Evolutionary conservation across 2,329 filamentous ascomycete genomes (phyloP), one percentile per base, ranked within the genome.

Genomic region (Apiospora aurea): DNA sequence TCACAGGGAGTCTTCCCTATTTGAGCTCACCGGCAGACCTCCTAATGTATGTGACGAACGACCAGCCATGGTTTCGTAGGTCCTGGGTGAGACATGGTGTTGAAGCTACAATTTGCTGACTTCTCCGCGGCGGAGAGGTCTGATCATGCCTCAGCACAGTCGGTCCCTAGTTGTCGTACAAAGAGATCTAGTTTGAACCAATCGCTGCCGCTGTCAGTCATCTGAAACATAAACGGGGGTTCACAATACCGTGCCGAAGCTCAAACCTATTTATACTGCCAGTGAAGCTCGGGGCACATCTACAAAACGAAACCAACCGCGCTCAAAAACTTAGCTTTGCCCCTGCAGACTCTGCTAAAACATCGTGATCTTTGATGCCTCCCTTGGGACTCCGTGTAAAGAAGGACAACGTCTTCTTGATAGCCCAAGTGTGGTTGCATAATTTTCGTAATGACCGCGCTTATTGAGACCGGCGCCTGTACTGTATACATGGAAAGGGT

Each of bases 211-310:
- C 53, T 29, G 16, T 21, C 53, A 34, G 29, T 61, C 53, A 61
- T 38, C 53, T 29, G 53, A 61, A 21, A 21, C 11, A 61, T n/a
- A 29, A 38, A n/a, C 29, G 53, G 53, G 53, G 29, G 53, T 18
- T 61, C 18, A 29, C 26, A 4, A 3, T 61, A 34, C 53, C 53
- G 53, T 21, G 34, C 53, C 29, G 21, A 61, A 61, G 29, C 7
- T n/a, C 53, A 61, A 61, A 18, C 29, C 57, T 41, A 41, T 64
- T 24, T 14, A n/a, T 13, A 38, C 57, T 10, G 10, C 14, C 57
- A n/a, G 34, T 64, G 21, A 13, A 64, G 57, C 29, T 64, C 29
- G 34, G 57, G 57, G 57, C 21, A 64, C 57, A n/a, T 64, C 10
- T 41, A 34, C 7, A 41, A 64, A 64, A 64, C 57, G 57, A 64